Evolutionary conservation across 1,139 yeast species (phyloP).

Genomic region (Pichia sp.): DNA sequence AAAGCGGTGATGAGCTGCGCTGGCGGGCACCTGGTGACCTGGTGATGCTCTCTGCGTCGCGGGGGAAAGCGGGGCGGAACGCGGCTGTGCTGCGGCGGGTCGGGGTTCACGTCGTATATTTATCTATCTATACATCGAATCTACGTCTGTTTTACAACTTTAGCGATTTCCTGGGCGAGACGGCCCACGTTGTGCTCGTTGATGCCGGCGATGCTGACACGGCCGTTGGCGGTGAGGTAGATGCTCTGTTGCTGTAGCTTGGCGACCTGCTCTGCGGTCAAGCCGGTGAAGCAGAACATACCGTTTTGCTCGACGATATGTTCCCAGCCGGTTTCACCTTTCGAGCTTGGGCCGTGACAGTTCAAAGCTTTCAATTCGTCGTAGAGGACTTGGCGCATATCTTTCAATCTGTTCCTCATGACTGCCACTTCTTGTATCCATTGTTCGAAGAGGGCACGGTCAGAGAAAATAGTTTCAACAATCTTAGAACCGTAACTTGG

Average conservation of each 20-base stretch:
- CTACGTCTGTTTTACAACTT: too few species aligned
- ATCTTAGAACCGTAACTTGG: constrained; percentile 92
- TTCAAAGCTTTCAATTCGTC: constrained; percentile 42
- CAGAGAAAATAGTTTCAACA: constrained; percentile 66
- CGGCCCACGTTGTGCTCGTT: constrained; percentile 74
- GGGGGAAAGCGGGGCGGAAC: too few species aligned
- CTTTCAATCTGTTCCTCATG: constrained; percentile 72
- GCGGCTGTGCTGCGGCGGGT: too few species aligned
- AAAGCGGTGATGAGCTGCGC: too few species aligned
- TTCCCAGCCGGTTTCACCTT: constrained; percentile 61
- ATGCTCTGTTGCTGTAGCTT: constrained; percentile 66
- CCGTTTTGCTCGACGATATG: constrained; percentile 88
- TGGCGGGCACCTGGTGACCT: too few species aligned
- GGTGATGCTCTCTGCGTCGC: too few species aligned
- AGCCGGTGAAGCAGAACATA: constrained; percentile 92
- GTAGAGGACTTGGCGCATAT: constrained; percentile 62
- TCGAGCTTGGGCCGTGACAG: constrained; percentile 24
- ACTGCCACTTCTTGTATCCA: constrained; percentile 74
- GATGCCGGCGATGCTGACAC: constrained; percentile 88
- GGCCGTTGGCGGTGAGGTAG: constrained; percentile 82
- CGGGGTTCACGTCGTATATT: too few species aligned
- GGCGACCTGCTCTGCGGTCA: constrained; percentile 60
- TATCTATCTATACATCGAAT: too few species aligned
- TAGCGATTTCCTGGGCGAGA: constrained; percentile 40
- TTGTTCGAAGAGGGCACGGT: constrained; percentile 52